Evolutionary conservation across 2,329 filamentous ascomycete species (phyloP), one percentile per base, ranked within the genome.

Genomic region (Botrytis squamosa): DNA sequence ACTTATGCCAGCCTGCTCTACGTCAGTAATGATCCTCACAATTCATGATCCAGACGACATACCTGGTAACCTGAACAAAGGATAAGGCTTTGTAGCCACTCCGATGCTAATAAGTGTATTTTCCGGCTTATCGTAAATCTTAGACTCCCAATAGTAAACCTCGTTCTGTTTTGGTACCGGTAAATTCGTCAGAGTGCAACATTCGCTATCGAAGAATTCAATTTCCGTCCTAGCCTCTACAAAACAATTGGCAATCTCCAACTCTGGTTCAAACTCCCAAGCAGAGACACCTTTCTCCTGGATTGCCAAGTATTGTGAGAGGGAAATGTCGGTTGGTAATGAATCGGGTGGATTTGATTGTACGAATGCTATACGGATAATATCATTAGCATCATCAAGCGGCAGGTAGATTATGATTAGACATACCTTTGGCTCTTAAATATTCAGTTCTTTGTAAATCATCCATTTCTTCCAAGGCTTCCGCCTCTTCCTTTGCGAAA

Each of bases 271-370:
- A 80, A 99, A 99, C 83, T 99, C 96, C 96, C 96, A 99, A 10
- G 96, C 96, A 8, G 96, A 97, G n/a, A 99, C 95, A 69, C 96
- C 96, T 83, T 99, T 99, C 85, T 99, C 96, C 85, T 99, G 96
- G 77, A 99, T 99, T 60, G 96, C 96, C 74, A 99, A 88, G 82
- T 97, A 98, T 82, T 99, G 96, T 52, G 96, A 98, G 76, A 99
- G 85, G 36, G 96, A 98, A 77, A 99, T 99, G 81, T 99, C 96
- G 78, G 96, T 98, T 80, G 96, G 94, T 74, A 95, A 85, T 12
- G 96, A 98, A 83, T 99, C 96, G 77, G 96, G 94, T 4, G 95
- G 96, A 81, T 98, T 98, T 73, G 92, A 93, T 82, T 96, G 92
- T 75, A 98, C 90, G 81, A 97, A 99, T 46, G 95, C 96, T 99